Percentiles rank a stretch among this genome's conserved stretches.
phyloP scores from a whole-genome alignment of 805 yeast species.

The Tanozyma kutaoensis region DNA sequence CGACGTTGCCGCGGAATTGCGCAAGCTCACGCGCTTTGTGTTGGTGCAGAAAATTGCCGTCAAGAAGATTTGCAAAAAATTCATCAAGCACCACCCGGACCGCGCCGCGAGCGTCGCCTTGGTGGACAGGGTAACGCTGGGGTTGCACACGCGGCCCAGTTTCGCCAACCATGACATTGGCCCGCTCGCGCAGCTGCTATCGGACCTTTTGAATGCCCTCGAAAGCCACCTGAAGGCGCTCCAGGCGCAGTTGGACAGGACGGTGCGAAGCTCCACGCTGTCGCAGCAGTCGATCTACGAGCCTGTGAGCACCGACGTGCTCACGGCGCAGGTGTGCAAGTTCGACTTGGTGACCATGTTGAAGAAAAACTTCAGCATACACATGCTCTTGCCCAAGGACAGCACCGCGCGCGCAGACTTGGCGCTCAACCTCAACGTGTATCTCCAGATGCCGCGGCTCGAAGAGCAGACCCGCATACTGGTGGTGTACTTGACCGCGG shows the following conservation, averaged over 20 bases:
- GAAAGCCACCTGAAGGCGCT: too few relatives aligned
- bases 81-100: constrained; percentile 29
- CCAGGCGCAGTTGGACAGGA: too few relatives aligned
- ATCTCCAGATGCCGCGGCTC: constrained; percentile 4
- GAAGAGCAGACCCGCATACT: constrained; percentile 5
- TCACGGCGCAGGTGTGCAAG: constrained; percentile 2
- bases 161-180: too few relatives aligned
- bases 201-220: too few relatives aligned
- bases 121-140: too few relatives aligned
- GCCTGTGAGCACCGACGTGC: background rate
- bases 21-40: constrained; percentile 57
- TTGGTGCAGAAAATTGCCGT: constrained; percentile 63
- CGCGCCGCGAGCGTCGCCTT: constrained; percentile 4
- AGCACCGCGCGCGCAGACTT: constrained; percentile 18
- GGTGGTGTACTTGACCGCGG: constrained; percentile 11
- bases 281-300: too few relatives aligned
- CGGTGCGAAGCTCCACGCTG: too few relatives aligned
- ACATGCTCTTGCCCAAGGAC: constrained; percentile 21
- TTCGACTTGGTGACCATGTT: constrained; percentile 19
- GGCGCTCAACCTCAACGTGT: constrained; percentile 19
- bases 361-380: constrained; percentile 23
- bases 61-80: constrained; percentile 64
- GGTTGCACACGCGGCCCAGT: too few relatives aligned
- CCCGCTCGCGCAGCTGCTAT: too few relatives aligned
- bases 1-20: constrained; percentile 33